These are phyloP conservation scores for Malassezia sp. DNA, from an alignment of 1,284 basidiomycete genomes.

Conservation along the genomic window DNA sequence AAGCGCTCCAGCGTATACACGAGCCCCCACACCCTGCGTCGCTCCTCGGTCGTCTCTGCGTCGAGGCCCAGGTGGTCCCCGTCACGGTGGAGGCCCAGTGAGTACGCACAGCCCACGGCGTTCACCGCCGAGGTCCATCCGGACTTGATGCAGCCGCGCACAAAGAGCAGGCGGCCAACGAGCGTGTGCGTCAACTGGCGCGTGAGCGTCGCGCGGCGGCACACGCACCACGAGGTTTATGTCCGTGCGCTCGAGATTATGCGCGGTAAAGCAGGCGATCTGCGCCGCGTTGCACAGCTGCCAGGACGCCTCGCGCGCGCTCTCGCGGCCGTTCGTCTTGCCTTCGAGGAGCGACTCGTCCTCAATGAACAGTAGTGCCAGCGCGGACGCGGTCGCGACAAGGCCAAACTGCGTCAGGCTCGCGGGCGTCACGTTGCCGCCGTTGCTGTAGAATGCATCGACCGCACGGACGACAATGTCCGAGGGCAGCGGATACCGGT, in stretches of 20 bases:
- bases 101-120: conserved; percentile 26
- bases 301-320: conserved; percentile 21
- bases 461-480: background rate
- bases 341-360: no score
- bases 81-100: conserved; percentile 41
- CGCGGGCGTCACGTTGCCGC: background rate
- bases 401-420: conserved; percentile 4
- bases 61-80: conserved; percentile 28
- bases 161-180: conserved; percentile 27
- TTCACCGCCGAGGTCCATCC: conserved; percentile 27
- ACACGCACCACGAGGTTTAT: conserved; percentile 29
- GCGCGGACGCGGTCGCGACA: background rate
- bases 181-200: conserved; percentile 26
- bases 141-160: conserved; percentile 32
- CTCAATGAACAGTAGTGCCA: no score
- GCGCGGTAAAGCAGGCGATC: conserved; percentile 22
- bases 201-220: no score
- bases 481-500: conserved; percentile 9
- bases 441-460: background rate
- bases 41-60: conserved; percentile 23
- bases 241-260: conserved; percentile 29
- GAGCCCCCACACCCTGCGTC: conserved; percentile 32
- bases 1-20: conserved; percentile 28
- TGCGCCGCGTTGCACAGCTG: conserved; percentile 26
- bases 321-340: no score